Conservation (phyloP, 192 early-diverging fungal genomes). For the Coemansia sp. region DNA sequence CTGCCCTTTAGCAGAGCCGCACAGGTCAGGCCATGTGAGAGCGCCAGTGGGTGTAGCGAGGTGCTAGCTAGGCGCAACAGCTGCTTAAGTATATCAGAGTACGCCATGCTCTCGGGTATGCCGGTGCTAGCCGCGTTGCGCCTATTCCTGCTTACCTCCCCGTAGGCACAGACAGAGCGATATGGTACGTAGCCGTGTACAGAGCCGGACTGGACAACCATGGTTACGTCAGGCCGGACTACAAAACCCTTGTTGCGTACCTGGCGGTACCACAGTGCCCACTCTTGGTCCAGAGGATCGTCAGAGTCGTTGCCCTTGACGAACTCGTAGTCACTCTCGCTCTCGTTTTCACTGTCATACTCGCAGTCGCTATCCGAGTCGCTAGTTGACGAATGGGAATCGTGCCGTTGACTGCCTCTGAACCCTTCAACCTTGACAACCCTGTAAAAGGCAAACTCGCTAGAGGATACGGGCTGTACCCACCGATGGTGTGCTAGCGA, state of each 20-base stretch:
- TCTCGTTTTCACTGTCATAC: constrained; percentile 14
- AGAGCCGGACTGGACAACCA: constrained; percentile 45
- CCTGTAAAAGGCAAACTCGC: constrained; percentile 47
- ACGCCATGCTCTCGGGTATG: constrained; percentile 17
- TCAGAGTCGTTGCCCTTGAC: not conserved
- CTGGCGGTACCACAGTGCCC: constrained; percentile 44
- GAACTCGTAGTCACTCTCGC: constrained; percentile 10
- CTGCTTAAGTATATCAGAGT: constrained; percentile 21
- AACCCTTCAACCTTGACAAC: constrained; percentile 48
- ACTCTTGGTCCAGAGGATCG: constrained; percentile 19
- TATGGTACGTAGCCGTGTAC: constrained; percentile 45
- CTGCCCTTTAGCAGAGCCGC: constrained; percentile 69
- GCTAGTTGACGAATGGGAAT: constrained; percentile 1
- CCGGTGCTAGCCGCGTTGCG: not conserved
- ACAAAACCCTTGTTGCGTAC: constrained; percentile 28
- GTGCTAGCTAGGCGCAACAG: constrained; percentile 69
- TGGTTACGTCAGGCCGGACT: constrained; percentile 40
- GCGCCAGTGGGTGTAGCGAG: constrained; percentile 74
- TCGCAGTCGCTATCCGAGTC: constrained; percentile 20
- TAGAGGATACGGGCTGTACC: not conserved
- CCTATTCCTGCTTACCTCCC: not conserved
- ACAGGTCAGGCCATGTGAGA: constrained; percentile 68
- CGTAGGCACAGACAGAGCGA: constrained; percentile 24
- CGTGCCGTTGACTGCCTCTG: constrained; percentile 2
- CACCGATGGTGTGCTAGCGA: not conserved